Percentiles rank a stretch among this genome's conserved stretches.
Conservation (phyloP, 2,329 filamentous ascomycete species). For the Penicillium sp. region DNA sequence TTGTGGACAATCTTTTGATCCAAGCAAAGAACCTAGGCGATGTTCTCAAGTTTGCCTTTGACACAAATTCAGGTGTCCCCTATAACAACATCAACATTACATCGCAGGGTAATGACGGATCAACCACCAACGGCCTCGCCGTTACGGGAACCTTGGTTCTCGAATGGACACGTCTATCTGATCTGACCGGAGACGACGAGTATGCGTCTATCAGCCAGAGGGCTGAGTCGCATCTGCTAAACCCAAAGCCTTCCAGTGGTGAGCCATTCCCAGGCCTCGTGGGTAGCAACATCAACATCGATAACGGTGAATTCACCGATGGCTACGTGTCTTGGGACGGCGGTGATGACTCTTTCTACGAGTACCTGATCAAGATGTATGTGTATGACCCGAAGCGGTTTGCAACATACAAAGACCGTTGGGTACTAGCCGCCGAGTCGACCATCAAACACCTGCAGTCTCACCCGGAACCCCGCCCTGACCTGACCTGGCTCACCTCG, state of each 20-base stretch:
- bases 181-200: conserved; percentile 68
- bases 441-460: conserved; percentile 72
- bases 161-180: conserved; percentile 81
- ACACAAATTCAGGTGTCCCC: conserved; percentile 75
- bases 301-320: conserved; percentile 69
- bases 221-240: conserved; percentile 70
- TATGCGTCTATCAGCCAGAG: conserved; percentile 70
- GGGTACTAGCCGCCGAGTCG: conserved; percentile 75
- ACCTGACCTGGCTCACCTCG: conserved; percentile 66
- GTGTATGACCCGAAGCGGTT: conserved; percentile 73
- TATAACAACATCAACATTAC: conserved; percentile 68
- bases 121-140: conserved; percentile 70
- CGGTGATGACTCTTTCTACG: conserved; percentile 80
- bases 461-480: conserved; percentile 66
- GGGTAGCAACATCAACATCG: conserved; percentile 67
- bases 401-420: conserved; percentile 68
- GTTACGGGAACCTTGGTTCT: conserved; percentile 77
- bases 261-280: conserved; percentile 79
- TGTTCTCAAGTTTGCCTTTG: conserved; percentile 74
- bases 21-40: conserved; percentile 73
- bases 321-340: conserved; percentile 74
- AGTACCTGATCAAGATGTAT: conserved; percentile 91
- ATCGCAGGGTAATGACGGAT: conserved; percentile 55
- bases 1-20: conserved; percentile 63
- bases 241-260: conserved; percentile 62